A percentile compares a stretch with the other conserved stretches of the same genome.
Evolutionary conservation across 345 rosid species (phyloP).

Genomic region (Heritiera fomes): DNA sequence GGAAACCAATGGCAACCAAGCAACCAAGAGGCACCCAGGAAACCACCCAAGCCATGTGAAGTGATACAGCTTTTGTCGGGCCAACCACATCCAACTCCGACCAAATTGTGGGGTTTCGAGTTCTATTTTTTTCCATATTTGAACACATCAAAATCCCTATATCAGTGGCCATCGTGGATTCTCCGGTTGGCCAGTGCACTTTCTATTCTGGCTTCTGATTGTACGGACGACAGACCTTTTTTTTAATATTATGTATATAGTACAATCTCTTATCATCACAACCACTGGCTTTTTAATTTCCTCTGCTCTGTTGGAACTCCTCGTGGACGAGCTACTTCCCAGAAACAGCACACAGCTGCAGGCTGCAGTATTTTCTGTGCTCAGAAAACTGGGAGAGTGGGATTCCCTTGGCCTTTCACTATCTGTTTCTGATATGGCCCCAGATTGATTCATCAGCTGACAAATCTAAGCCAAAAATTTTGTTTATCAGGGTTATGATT

Average conservation of each 20-base stretch:
- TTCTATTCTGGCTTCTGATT: neutral
- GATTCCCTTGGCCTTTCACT: neutral
- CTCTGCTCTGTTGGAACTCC: neutral
- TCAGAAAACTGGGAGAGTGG: neutral
- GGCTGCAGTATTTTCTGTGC: too few relatives aligned
- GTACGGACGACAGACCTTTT: slow-evolving; percentile 35
- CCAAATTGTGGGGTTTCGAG: slow-evolving; percentile 34
- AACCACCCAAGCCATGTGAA: slow-evolving; percentile 38
- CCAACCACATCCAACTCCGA: slow-evolving; percentile 50
- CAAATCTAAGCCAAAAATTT: slow-evolving; percentile 12
- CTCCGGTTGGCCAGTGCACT: slow-evolving; percentile 26
- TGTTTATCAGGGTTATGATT: neutral
- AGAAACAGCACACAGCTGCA: neutral
- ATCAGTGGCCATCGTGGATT: slow-evolving; percentile 29
- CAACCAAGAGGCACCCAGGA: neutral
- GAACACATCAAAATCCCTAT: neutral
- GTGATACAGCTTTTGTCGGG: slow-evolving; percentile 47
- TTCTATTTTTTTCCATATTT: neutral
- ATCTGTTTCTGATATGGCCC: slow-evolving; percentile 4
- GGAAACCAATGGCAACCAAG: slow-evolving; percentile 11
- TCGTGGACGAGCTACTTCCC: neutral
- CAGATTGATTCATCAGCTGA: neutral
- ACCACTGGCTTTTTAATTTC: neutral
- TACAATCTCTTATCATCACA: neutral
- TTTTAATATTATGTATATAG: too few relatives aligned